These are phyloP conservation scores for Camelina laxa DNA, from an alignment of 345 rosid species.

Conservation along the genomic window DNA sequence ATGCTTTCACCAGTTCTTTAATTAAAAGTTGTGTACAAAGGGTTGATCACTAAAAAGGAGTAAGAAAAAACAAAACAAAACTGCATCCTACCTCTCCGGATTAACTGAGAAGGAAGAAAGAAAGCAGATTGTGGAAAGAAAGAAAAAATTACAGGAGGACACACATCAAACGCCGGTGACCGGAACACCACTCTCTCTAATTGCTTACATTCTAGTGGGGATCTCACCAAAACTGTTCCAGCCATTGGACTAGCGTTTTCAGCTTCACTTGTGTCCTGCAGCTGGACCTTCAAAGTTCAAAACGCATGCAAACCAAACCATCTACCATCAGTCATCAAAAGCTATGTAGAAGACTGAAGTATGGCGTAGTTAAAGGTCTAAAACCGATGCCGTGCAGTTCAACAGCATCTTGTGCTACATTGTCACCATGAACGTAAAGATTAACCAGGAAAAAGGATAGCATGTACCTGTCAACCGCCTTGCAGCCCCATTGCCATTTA, in stretches of 20 bases:
- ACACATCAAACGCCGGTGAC: constrained; percentile 32
- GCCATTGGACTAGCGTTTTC: constrained; percentile 37
- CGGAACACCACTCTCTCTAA: constrained; percentile 39
- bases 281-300: constrained; percentile 43
- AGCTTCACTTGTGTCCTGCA: constrained; percentile 42
- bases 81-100: constrained; percentile 40
- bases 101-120: constrained; percentile 33
- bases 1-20: constrained; percentile 33
- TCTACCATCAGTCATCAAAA: constrained; percentile 34
- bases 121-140: constrained; percentile 20
- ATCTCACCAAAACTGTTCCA: constrained; percentile 47
- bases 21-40: constrained; percentile 39
- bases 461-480: constrained; percentile 57
- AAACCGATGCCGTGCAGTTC: constrained; percentile 10
- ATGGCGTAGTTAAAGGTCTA: constrained; percentile 12
- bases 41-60: constrained; percentile 24
- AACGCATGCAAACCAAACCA: constrained; percentile 33
- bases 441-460: neutral
- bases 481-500: constrained; percentile 59
- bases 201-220: constrained; percentile 42
- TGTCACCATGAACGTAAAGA: constrained; percentile 1
- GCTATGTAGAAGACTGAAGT: constrained; percentile 27
- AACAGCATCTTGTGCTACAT: neutral
- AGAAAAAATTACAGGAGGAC: constrained; percentile 30
- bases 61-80: constrained; percentile 14